Conservation (phyloP, 352 stramenopile genomes). For the Globisporangium heterothallicum region DNA sequence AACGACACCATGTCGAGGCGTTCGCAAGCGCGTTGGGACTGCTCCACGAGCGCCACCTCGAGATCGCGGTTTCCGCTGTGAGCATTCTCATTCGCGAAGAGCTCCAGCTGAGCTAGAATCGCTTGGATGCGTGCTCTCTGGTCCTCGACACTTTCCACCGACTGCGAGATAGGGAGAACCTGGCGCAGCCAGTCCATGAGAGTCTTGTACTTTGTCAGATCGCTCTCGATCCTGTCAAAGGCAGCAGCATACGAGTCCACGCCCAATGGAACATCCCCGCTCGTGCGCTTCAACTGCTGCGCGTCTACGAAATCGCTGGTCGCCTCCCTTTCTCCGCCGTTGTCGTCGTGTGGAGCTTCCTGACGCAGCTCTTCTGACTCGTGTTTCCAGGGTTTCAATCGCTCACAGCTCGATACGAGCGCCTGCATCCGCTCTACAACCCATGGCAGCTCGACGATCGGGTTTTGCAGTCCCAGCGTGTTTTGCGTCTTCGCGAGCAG, state of each 20-base stretch:
- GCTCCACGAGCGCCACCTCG: background rate
- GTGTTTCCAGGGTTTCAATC: constrained; percentile 9
- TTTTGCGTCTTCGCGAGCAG: constrained; percentile 24
- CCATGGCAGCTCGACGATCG: constrained; percentile 25
- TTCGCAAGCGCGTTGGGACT: background rate
- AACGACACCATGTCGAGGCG: background rate
- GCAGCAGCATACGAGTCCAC: constrained; percentile 15
- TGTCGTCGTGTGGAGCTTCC: background rate
- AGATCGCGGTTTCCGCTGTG: background rate
- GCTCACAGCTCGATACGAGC: constrained; percentile 16
- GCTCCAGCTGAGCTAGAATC: constrained; percentile 26
- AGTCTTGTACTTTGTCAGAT: constrained; percentile 19
- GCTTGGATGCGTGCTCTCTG: constrained; percentile 21
- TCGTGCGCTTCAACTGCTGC: too few species aligned
- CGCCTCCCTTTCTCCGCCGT: background rate
- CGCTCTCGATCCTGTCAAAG: constrained; percentile 23
- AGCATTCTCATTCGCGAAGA: constrained; percentile 15
- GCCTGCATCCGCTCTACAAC: constrained; percentile 14
- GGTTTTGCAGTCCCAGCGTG: constrained; percentile 26
- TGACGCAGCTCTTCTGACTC: background rate
- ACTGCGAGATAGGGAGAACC: constrained; percentile 27
- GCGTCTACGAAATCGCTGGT: too few species aligned
- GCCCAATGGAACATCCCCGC: too few species aligned
- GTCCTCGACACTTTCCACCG: constrained; percentile 18
- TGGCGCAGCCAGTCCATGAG: constrained; percentile 24